phyloP scores from a whole-genome alignment of 1,284 basidiomycete species.

The Flammula alnicola region DNA sequence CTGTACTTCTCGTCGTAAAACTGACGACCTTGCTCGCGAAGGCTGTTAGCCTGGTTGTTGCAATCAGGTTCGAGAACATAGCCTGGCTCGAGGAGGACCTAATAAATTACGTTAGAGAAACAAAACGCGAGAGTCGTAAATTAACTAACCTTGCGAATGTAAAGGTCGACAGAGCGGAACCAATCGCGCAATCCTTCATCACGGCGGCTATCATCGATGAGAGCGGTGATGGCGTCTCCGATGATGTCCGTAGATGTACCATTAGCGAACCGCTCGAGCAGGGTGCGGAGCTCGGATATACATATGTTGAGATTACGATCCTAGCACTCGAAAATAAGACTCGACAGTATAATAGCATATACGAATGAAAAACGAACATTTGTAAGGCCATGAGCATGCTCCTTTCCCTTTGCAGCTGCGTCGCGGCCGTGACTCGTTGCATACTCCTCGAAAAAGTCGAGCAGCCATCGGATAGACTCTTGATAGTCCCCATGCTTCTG shows the following conservation, averaged over 20 bases:
- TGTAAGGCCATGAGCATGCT: slow-evolving; percentile 30
- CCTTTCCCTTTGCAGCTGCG: slow-evolving; percentile 48
- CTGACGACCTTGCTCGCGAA: slow-evolving; percentile 71
- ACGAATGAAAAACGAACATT: slow-evolving; percentile 26
- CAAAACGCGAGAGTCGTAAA: not conserved
- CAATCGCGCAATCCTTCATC: slow-evolving; percentile 82
- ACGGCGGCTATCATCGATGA: slow-evolving; percentile 77
- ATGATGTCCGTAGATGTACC: slow-evolving; percentile 69
- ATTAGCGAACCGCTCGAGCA: slow-evolving; percentile 94
- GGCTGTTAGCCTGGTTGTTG: slow-evolving; percentile 60
- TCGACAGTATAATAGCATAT: not conserved
- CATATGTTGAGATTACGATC: slow-evolving; percentile 65
- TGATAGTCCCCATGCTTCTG: slow-evolving; percentile 94
- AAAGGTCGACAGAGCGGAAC: slow-evolving; percentile 74
- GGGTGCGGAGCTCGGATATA: slow-evolving; percentile 69
- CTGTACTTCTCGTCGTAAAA: slow-evolving; percentile 91
- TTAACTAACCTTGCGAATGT: slow-evolving; percentile 63
- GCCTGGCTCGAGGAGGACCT: slow-evolving; percentile 85
- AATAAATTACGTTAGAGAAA: not conserved
- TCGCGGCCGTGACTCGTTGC: slow-evolving; percentile 64
- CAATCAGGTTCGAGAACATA: slow-evolving; percentile 86
- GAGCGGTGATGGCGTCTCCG: slow-evolving; percentile 71
- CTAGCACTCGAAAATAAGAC: slow-evolving; percentile 28
- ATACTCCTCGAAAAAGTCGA: slow-evolving; percentile 79
- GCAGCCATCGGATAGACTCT: slow-evolving; percentile 78